Percentiles rank a stretch among this genome's conserved stretches.
Conservation (phyloP, 2,329 filamentous ascomycete genomes). For the Fusarium illudens region DNA sequence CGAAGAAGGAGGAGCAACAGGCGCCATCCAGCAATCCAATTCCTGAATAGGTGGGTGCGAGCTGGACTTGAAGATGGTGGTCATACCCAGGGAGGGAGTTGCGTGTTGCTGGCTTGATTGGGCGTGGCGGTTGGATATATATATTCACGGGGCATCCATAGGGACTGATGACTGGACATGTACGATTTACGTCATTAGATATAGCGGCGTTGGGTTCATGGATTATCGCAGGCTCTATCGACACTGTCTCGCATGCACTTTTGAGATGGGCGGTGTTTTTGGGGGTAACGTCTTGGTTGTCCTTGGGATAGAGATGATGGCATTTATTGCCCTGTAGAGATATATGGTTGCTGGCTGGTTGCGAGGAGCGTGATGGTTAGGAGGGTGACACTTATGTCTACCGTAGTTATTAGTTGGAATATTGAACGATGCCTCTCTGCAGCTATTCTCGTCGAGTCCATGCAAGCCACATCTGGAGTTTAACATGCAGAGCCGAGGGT, state of each 20-base stretch:
- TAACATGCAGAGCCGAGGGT: neutral
- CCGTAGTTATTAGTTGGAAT: neutral
- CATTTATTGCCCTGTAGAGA: slow-evolving; percentile 20
- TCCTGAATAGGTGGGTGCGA: slow-evolving; percentile 46
- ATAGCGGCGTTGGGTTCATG: slow-evolving; percentile 45
- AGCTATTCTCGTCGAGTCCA: neutral
- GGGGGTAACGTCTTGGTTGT: slow-evolving; percentile 25
- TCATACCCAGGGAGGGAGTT: slow-evolving; percentile 1
- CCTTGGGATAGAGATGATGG: slow-evolving; percentile 29
- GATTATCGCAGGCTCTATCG: slow-evolving; percentile 41
- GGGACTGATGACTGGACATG: slow-evolving; percentile 41
- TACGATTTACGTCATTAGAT: slow-evolving; percentile 45
- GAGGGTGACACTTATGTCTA: neutral
- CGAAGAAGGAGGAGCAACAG: slow-evolving; percentile 59
- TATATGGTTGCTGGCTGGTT: slow-evolving; percentile 32
- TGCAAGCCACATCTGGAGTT: neutral
- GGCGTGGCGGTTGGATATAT: slow-evolving; percentile 41
- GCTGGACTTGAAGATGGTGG: slow-evolving; percentile 4
- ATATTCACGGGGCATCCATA: slow-evolving; percentile 35
- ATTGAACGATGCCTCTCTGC: neutral
- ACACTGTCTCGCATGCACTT: slow-evolving; percentile 36
- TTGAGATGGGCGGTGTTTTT: slow-evolving; percentile 26
- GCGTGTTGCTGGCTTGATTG: slow-evolving; percentile 29
- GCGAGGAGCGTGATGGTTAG: slow-evolving; percentile 19
- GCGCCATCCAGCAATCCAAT: slow-evolving; percentile 44